A percentile compares a stretch with the other conserved stretches of the same genome.
Conservation (phyloP, 1,284 basidiomycete genomes). For the Boletus semigastroideus region DNA sequence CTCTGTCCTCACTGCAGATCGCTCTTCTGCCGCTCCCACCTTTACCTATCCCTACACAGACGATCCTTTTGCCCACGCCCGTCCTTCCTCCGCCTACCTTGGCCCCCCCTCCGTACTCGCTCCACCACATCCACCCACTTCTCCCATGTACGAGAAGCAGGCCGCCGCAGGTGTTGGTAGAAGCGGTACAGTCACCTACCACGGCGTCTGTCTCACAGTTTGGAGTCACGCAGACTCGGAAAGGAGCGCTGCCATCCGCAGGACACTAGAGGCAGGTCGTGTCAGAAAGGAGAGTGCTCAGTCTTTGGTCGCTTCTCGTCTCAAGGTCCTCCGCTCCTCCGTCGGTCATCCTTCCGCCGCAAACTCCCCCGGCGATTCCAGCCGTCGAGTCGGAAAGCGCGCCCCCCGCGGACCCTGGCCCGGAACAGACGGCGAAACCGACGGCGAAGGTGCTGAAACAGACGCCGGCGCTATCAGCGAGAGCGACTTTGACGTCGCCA, state of each 20-base stretch:
- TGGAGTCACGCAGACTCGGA: slow-evolving; percentile 93
- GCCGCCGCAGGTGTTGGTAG: slow-evolving; percentile 35
- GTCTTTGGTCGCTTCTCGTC: slow-evolving; percentile 61
- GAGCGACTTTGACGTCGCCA: slow-evolving; percentile 78
- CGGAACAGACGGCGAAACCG: slow-evolving; percentile 67
- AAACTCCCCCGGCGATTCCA: slow-evolving; percentile 53
- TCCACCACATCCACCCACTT: slow-evolving; percentile 41
- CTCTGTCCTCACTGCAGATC: slow-evolving; percentile 65
- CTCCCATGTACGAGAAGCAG: slow-evolving; percentile 40
- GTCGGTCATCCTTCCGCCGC: slow-evolving; percentile 30
- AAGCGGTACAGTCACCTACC: slow-evolving; percentile 67
- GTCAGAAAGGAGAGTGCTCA: slow-evolving; percentile 78
- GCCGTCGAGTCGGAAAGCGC: slow-evolving; percentile 54
- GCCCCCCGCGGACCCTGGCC: slow-evolving; percentile 69
- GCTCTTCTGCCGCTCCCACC: slow-evolving; percentile 56
- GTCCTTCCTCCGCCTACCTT: slow-evolving; percentile 71
- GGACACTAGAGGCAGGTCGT: slow-evolving; percentile 75
- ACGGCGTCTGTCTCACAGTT: slow-evolving; percentile 89
- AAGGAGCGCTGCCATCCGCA: slow-evolving; percentile 76
- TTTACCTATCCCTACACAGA: slow-evolving; percentile 70
- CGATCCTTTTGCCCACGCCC: slow-evolving; percentile 71
- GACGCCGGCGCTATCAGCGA: slow-evolving; percentile 77
- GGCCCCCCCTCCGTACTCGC: slow-evolving; percentile 62
- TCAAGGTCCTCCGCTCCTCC: slow-evolving; percentile 62
- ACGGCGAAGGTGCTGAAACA: slow-evolving; percentile 61